Base-by-base conservation (phyloP, 1,284 basidiomycete species). In the Apiotrichum sp. region DNA sequence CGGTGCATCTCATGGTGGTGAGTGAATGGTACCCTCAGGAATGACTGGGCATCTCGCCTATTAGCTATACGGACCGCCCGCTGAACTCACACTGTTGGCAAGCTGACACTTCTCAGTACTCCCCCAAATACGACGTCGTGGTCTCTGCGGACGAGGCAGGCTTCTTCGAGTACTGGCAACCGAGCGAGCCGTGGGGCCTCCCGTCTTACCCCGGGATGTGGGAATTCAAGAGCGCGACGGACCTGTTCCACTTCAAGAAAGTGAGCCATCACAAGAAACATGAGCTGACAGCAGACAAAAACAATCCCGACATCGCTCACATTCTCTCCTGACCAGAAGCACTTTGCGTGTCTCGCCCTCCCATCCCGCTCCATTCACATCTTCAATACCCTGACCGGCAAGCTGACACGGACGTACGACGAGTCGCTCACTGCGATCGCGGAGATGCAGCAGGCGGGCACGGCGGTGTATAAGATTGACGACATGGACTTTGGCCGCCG, bases 401-500 rank as follows among this genome's bases (percentile, higher is more conserved):
- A 96, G 73, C 80, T 98, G 65, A 86, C 85, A 10, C 84, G 93
- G 14, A 90, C 88, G 69, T 98, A 98, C 71, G 95, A 99, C 65
- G 96, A 99, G 75, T 93, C 89, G 0, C 80, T 98, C 0, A 79
- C 83, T 4, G 93, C 95, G 0, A 87, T 93, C 36, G 89, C 93
- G 68, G 93, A 98, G 72, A 97, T 98, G 93, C 91, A 95, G 71
- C 91, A 93, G 73, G 90, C 89, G 1, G 91, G 90, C 1, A 93
- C 91, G 6, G 86, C 89, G 0, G 83, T 91, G 16, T 90, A 88
- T 77, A 87, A 86, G 69, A 84, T 98, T 9, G 96, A 99, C 62
- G 93, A 98, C 74, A 99, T 99, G 95, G 96, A 99, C 72, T 98
- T 99, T 69, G 95, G 96, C n/a, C 81, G 96, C 56, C 82, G 96